Conservation (phyloP, 495 filamentous ascomycete genomes). For the Bombardia bombarda region DNA sequence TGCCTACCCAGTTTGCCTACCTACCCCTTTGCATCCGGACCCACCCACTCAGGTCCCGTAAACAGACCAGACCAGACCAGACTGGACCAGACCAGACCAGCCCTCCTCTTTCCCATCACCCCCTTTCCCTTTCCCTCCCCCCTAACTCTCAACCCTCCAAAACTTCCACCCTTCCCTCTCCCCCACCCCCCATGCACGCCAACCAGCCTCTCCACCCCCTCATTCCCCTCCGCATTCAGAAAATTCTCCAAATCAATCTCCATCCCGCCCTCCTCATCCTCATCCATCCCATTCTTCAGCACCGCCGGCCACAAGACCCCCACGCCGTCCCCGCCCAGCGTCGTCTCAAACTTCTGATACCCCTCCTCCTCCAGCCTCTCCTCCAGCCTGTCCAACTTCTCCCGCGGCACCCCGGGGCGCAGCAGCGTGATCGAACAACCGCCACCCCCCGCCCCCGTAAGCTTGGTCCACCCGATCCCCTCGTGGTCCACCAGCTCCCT, state of each 20-base stretch:
- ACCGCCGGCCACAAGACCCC: constrained; percentile 90
- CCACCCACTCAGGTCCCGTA: too few species aligned
- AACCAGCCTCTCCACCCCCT: constrained; percentile 70
- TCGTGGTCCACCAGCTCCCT: constrained; percentile 83
- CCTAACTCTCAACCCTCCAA: constrained; percentile 58
- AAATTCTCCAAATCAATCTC: constrained; percentile 93
- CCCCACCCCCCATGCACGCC: constrained; percentile 53
- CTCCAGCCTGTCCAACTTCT: constrained; percentile 54
- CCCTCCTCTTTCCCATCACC: background rate
- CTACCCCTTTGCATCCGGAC: too few species aligned
- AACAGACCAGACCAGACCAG: too few species aligned
- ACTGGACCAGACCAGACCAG: too few species aligned
- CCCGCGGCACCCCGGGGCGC: constrained; percentile 45
- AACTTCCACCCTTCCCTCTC: constrained; percentile 88
- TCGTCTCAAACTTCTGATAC: constrained; percentile 78
- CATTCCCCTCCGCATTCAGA: constrained; percentile 67
- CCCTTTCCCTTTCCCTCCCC: background rate
- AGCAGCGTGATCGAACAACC: constrained; percentile 91
- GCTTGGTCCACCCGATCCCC: constrained; percentile 92
- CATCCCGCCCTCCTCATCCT: constrained; percentile 66
- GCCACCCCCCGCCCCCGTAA: constrained; percentile 91
- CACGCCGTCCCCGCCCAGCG: constrained; percentile 82
- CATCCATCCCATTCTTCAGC: constrained; percentile 61
- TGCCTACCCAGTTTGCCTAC: too few species aligned
- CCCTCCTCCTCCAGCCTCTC: constrained; percentile 61